These are phyloP conservation scores for Podospora tetraspora DNA, from an alignment of 495 filamentous ascomycete species.

Conservation along the genomic window DNA sequence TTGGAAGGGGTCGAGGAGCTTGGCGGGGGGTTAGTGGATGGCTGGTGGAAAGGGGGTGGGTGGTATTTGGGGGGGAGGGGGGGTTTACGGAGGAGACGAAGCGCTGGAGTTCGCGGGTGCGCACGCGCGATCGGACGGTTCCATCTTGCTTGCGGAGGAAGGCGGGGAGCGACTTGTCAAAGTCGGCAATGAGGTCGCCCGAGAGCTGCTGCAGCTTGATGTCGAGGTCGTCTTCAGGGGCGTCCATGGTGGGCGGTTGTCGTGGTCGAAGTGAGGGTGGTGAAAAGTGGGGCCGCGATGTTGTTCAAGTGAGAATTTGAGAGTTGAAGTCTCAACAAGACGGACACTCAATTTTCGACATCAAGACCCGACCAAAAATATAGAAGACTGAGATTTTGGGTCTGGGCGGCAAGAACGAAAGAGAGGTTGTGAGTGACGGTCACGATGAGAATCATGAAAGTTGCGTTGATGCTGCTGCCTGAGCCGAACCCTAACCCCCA, in stretches of 20 bases:
- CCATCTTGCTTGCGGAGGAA: constrained; percentile 46
- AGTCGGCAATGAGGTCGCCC: constrained; percentile 59
- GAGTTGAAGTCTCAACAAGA: neutral
- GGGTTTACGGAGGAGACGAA: constrained; percentile 40
- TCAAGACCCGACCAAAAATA: neutral
- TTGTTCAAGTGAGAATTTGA: neutral
- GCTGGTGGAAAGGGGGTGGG: neutral
- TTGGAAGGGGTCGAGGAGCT: constrained; percentile 85
- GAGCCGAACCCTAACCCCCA: neutral
- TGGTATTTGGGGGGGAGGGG: neutral
- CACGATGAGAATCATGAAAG: neutral
- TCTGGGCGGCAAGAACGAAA: neutral
- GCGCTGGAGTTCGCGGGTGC: constrained; percentile 40
- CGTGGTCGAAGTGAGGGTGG: neutral
- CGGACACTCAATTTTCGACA: neutral
- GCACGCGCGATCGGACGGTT: constrained; percentile 37
- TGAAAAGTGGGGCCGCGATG: neutral
- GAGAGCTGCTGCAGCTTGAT: constrained; percentile 69
- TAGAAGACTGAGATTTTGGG: neutral
- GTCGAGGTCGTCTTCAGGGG: constrained; percentile 55
- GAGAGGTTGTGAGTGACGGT: neutral
- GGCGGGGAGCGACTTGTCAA: constrained; percentile 50
- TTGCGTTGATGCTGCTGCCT: neutral
- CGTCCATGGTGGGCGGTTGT: constrained; percentile 37
- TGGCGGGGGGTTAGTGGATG: neutral